Base-by-base conservation (phyloP, 768 basidiomycete genomes). In the Gloeophyllum trabeum region DNA sequence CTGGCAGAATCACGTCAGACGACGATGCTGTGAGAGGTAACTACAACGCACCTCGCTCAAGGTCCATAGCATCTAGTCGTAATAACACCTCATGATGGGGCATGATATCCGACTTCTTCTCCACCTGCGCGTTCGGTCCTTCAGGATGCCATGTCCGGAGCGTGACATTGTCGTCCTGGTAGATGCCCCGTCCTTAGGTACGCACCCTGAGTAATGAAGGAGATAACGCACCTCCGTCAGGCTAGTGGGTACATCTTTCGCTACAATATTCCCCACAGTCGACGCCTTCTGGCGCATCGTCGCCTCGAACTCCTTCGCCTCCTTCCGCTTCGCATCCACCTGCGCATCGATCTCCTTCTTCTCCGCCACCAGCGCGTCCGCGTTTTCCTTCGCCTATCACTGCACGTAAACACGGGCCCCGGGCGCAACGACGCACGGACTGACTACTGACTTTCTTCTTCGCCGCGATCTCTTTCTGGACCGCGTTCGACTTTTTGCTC, bases 31-130 rank as follows among this genome's bases (percentile, higher is more conserved):
- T 32, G 28, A 16, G 28, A 32, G 34, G 25, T 32, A 32, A 22
- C 20, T 19, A 12, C 20, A 57, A n/a, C 68, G n/a, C 46, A 82
- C 90, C 96, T 60, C 96, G 76, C 60, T 99, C 96, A 36, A 96
- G 79, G 60, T 98, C 96, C 76, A 94, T 92, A 19, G 90, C 92
- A 54, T 96, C 96, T 21, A 99, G 66, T 34, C 90, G 76, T 37
- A 91, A 75, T 37, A 99, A 73, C 20, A 98, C 90, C 65, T 99
- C 96, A 54, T 99, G 93, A 60, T 99, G 96, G n/a, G 94, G 81
- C 64, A 98, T 73, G 55, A 98, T 90, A 39, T 75, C 81, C 3
- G 70, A 64, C 57, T 74, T 76, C 51, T 77, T 73, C 51, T 81
- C 75, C 19, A 81, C 84, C 50, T 88, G 77, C 22, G 65, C 80